Evolutionary conservation across 176 grass and related monocot genomes (phyloP), one percentile per base, ranked within the genome.

Genomic region (Poa annua): DNA sequence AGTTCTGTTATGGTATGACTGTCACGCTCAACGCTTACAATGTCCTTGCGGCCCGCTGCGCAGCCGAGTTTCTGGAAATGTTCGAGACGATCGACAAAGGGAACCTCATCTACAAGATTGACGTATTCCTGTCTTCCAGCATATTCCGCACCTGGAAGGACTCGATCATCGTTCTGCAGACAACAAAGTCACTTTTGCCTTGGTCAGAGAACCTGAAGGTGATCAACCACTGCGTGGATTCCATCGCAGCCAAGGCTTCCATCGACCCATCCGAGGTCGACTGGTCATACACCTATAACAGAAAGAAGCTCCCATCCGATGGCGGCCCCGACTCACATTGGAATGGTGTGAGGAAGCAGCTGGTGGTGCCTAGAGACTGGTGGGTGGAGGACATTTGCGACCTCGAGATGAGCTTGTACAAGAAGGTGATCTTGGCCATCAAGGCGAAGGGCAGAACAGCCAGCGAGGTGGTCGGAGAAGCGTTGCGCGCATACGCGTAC

Each of bases 11-110:
- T 21, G 91, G 93, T 1, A 99, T 96, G 96, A 86, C 90, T 0
- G 96, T 96, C n/a, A 99, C 96, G 1, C 89, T 99, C 33, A 99
- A 99, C 9, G 96, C 96, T 9, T 96, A 99, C 93, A 99, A 99
- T 50, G 93, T 99, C 32, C 82, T 96, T 1, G 89, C 93, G 1
- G 91, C 93, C 4, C 91, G 89, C 24, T 99, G 93, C 1, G 93
- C 93, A 0, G 96, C 96, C 2, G 96, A 99, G 83, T 99, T 92
- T 77, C 91, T 99, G 4, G 96, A 99, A 62, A 99, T 99, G 96
- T 83, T 86, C 0, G 96, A 99, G 84, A 89, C 80, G 0, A 85
- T 88, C 9, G 96, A 99, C 54, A 99, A 96, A 85, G 96, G 96
- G 33, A 99, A 99, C 57, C 93, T 99, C 60, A 87, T 99, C 50